A percentile compares a stretch with the other conserved stretches of the same genome.
phyloP scores from a whole-genome alignment of 192 early-diverging fungal species.

The Coemansia sp. region DNA sequence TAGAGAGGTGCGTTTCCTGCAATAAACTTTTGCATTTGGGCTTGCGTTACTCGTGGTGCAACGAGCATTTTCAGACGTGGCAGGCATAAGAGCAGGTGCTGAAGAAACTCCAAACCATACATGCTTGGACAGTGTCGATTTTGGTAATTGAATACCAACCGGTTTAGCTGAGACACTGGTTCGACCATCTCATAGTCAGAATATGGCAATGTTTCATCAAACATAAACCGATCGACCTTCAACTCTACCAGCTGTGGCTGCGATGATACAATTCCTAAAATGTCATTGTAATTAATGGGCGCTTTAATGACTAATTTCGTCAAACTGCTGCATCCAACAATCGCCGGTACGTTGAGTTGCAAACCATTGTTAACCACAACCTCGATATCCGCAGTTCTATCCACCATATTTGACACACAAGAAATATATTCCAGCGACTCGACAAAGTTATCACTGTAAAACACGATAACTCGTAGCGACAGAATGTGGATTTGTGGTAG shows the following conservation, averaged over 20 bases:
- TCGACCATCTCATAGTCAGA: neutral
- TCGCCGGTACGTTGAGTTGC: neutral
- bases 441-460: neutral
- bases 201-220: neutral
- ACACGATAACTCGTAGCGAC: neutral
- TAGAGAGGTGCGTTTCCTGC: neutral
- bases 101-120: neutral
- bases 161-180: neutral
- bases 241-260: neutral
- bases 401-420: neutral
- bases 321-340: neutral
- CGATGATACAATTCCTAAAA: neutral
- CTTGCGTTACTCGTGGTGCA: neutral
- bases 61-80: neutral
- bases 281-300: neutral
- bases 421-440: neutral
- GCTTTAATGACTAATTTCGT: neutral
- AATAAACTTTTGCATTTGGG: neutral
- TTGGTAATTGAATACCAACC: too few relatives aligned
- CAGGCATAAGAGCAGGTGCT: neutral
- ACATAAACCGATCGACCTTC: neutral
- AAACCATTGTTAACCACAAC: neutral
- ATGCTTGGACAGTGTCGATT: neutral
- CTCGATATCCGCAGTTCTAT: neutral
- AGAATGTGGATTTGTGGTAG: neutral